Percentiles rank a stretch among this genome's conserved stretches.
Conservation (phyloP, 768 basidiomycete genomes). For the Boletus vermiculosoides region DNA sequence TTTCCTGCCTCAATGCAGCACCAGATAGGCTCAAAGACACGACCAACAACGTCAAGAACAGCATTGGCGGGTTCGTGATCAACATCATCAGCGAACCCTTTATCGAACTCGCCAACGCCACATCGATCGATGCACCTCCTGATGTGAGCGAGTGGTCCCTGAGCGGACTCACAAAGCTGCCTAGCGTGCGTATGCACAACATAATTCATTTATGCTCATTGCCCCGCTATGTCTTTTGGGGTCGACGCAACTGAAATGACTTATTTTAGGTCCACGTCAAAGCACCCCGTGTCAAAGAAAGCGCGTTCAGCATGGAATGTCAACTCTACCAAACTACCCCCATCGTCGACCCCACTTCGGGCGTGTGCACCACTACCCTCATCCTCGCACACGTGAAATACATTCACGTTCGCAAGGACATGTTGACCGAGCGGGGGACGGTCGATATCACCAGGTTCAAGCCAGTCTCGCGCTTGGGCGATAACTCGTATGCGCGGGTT, state of each 20-base stretch:
- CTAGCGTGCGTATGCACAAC: constrained; percentile 3
- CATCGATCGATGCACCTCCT: constrained; percentile 37
- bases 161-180: constrained; percentile 28
- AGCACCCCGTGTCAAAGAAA: constrained; percentile 42
- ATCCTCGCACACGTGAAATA: constrained; percentile 39
- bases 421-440: constrained; percentile 34
- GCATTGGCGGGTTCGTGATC: constrained; percentile 45
- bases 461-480: constrained; percentile 38
- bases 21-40: constrained; percentile 40
- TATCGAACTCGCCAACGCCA: constrained; percentile 38
- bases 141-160: constrained; percentile 40
- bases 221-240: neutral
- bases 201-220: neutral
- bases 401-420: constrained; percentile 43
- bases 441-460: constrained; percentile 37
- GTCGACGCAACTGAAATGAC: neutral
- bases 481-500: constrained; percentile 34
- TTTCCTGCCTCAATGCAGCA: constrained; percentile 24
- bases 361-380: constrained; percentile 29
- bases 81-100: constrained; percentile 56
- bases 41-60: constrained; percentile 40
- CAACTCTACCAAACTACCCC: constrained; percentile 37
- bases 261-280: constrained; percentile 33
- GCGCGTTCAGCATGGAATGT: constrained; percentile 49
- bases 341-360: constrained; percentile 32